Conservation (phyloP, 768 basidiomycete species). For the Auricularia sp. region DNA sequence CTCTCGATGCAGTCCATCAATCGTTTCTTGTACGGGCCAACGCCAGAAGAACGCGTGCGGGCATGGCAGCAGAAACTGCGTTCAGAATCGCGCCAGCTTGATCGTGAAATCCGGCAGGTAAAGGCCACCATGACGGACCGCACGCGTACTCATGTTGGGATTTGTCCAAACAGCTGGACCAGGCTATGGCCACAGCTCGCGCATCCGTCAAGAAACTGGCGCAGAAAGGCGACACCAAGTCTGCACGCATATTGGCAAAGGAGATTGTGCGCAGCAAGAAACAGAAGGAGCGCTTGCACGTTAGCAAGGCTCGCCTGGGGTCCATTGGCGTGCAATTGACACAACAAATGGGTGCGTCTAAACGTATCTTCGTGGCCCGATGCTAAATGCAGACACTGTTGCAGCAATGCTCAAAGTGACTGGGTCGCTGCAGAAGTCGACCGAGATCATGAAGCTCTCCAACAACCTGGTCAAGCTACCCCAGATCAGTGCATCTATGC, state of each 20-base stretch:
- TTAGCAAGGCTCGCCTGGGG: slow-evolving; percentile 85
- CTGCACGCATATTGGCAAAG: slow-evolving; percentile 80
- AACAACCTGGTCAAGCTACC: slow-evolving; percentile 86
- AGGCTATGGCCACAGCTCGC: slow-evolving; percentile 70
- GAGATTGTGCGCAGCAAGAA: slow-evolving; percentile 94
- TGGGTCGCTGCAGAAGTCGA: slow-evolving; percentile 94
- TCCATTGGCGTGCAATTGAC: slow-evolving; percentile 83
- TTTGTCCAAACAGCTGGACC: slow-evolving; percentile 51
- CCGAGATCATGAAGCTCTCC: slow-evolving; percentile 98
- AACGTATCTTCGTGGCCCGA: neutral
- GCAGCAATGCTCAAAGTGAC: slow-evolving; percentile 94
- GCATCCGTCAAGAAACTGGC: slow-evolving; percentile 81
- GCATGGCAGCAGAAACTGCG: slow-evolving; percentile 87
- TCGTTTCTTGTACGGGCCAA: slow-evolving; percentile 91
- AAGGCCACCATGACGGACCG: slow-evolving; percentile 15
- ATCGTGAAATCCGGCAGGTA: slow-evolving; percentile 95
- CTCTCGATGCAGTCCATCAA: slow-evolving; percentile 72
- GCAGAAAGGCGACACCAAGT: slow-evolving; percentile 83
- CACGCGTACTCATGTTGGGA: neutral
- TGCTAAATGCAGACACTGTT: neutral
- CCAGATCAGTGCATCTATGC: slow-evolving; percentile 86
- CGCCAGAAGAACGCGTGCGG: slow-evolving; percentile 87
- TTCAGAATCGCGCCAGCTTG: slow-evolving; percentile 69
- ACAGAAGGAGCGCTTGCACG: slow-evolving; percentile 86
- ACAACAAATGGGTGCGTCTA: slow-evolving; percentile 77